Conservation (phyloP, 75 land plant genomes). For the Pinus albicaulis region DNA sequence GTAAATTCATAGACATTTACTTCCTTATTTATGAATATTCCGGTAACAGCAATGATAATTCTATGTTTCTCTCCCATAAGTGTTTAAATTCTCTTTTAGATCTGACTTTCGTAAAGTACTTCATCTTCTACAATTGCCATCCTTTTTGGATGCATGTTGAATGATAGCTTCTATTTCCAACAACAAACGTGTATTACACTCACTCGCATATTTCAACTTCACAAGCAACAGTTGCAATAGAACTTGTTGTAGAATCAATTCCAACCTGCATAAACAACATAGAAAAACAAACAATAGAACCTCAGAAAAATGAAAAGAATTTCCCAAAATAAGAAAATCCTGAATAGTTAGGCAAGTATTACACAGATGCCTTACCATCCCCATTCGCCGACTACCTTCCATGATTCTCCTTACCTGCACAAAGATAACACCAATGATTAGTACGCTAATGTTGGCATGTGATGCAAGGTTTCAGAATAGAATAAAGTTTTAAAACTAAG, state of each 20-base stretch:
- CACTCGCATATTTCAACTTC: constrained; percentile 98
- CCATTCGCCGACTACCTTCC: constrained; percentile 99
- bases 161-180: neutral
- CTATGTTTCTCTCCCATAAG: neutral
- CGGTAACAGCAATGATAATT: neutral
- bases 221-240: constrained; percentile 87
- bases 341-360: constrained; percentile 3
- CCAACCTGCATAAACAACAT: constrained; percentile 58
- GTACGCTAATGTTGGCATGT: neutral
- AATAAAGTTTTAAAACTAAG: neutral
- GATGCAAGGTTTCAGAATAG: neutral
- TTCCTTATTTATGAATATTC: neutral
- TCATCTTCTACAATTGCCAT: neutral
- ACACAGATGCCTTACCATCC: constrained; percentile 68
- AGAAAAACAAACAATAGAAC: neutral
- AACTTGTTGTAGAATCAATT: constrained; percentile 72
- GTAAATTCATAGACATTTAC: neutral
- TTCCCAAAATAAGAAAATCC: constrained; percentile 11
- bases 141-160: constrained; percentile 3
- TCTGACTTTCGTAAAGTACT: neutral
- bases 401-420: constrained; percentile 88
- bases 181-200: constrained; percentile 14
- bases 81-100: neutral
- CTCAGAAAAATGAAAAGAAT: constrained; percentile 2
- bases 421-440: neutral